These are phyloP conservation scores for Pythium biforme DNA, from an alignment of 352 stramenopile species.

Conservation along the genomic window DNA sequence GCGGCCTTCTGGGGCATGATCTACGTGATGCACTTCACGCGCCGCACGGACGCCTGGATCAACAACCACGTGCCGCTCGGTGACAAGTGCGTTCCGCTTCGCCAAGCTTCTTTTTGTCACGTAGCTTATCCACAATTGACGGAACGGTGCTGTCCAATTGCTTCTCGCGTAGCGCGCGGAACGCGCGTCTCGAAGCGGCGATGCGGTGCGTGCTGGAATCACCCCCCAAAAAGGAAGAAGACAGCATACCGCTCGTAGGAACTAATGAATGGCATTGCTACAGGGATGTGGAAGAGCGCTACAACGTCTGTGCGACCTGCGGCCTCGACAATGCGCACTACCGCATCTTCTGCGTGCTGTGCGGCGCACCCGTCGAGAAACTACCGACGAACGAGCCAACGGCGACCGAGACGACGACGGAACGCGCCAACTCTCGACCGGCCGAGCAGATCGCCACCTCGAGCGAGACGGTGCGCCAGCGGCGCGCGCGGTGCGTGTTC, in stretches of 20 bases:
- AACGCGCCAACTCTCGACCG: neutral
- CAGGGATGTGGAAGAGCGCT: constrained; percentile 17
- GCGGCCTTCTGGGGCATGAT: neutral
- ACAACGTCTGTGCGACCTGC: constrained; percentile 15
- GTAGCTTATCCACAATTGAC: no score
- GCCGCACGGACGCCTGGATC: constrained; percentile 11
- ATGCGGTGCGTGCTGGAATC: constrained; percentile 17
- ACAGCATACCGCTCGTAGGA: neutral
- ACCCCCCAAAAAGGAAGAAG: no score
- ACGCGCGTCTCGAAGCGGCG: constrained; percentile 7
- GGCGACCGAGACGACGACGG: neutral
- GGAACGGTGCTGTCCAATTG: no score
- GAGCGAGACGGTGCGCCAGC: constrained; percentile 1
- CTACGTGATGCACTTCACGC: constrained; percentile 1
- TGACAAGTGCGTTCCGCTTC: constrained; percentile 2
- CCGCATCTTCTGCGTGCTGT: constrained; percentile 17
- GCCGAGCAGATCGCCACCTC: neutral
- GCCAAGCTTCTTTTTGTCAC: neutral
- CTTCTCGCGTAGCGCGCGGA: neutral
- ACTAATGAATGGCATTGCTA: neutral
- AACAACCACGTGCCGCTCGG: constrained; percentile 13
- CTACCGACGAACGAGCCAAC: neutral
- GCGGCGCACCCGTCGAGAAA: neutral
- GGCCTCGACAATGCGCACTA: constrained; percentile 14
- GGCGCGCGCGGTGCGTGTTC: constrained; percentile 6